Evolutionary conservation across 441 rosid species (phyloP), one percentile per base, ranked within the genome.

Genomic region (Populus trichocarpa): DNA sequence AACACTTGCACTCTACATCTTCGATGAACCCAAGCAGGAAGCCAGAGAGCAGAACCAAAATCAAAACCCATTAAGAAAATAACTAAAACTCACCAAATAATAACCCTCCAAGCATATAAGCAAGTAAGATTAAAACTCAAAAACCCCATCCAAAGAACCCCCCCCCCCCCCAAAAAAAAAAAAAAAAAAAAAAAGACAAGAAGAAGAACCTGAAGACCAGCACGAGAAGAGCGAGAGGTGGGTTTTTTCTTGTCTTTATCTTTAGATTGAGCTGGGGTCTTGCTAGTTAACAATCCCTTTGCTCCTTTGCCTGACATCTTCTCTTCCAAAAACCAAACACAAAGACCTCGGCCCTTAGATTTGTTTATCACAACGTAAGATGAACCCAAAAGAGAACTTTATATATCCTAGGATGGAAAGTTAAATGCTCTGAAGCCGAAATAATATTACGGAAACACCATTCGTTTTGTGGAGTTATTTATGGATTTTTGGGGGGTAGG

Each of bases 221-320:
- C 90, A 14, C 91, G 91, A 42, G 91, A 90, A 64, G 91, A 90
- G 72, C 90, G 93, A 78, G 93, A 88, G 81, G 76, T 81, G 66
- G 93, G 90, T 77, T 87, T 90, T 82, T 90, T 90, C 89, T 90
- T 90, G 84, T 88, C 91, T 79, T 90, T 89, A 71, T 88, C 91
- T 79, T 88, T 86, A 76, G 72, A 78, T 71, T 75, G 70, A 12
- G 84, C 82, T 25, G 90, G 84, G 77, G 81, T 64, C 82, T 91
- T 91, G 35, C 93, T 93, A 83, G 80, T 91, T 67, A 87, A 86
- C 89, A 92, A 78, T 22, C 97, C 88, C 71, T 90, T 89, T 13
- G 92, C 90, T 67, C 92, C 90, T 85, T 83, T 90, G 32, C 93
- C 93, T 8, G 89, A 81, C 87, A 90, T 88, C 72, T 66, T 81